Conservation (phyloP, 1,139 yeast species). For the Hyphopichia khmerensis region DNA sequence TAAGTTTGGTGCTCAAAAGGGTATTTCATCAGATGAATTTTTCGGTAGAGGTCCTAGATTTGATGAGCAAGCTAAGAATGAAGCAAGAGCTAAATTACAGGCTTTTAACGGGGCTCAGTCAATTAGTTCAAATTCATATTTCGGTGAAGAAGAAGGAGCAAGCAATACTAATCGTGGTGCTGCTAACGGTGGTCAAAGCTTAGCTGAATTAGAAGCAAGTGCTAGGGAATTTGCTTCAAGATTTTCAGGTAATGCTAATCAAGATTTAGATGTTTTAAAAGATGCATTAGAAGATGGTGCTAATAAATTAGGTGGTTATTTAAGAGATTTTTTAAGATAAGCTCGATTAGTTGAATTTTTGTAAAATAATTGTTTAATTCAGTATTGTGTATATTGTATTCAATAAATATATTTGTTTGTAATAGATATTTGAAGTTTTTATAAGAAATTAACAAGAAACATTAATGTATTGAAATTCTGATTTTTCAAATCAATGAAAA, state of each 20-base stretch:
- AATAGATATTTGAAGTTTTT: too few species aligned
- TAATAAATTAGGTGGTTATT: conserved; percentile 74
- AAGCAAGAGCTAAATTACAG: conserved; percentile 77
- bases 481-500: too few species aligned
- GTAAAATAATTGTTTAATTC: conserved; percentile 1
- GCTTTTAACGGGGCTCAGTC: conserved; percentile 83
- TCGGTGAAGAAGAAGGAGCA: conserved; percentile 74
- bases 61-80: conserved; percentile 75
- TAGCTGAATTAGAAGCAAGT: conserved; percentile 49
- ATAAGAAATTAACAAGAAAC: too few species aligned
- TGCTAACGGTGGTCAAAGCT: conserved; percentile 20
- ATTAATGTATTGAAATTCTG: too few species aligned
- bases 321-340: conserved; percentile 77
- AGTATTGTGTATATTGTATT: conserved; percentile 3
- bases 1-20: conserved; percentile 87
- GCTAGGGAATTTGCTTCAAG: conserved; percentile 70
- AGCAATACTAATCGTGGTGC: conserved; percentile 21
- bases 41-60: conserved; percentile 84
- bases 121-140: conserved; percentile 88
- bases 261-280: conserved; percentile 82
- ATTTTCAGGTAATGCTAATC: conserved; percentile 74
- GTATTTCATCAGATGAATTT: conserved; percentile 91
- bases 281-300: conserved; percentile 97
- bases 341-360: not conserved
- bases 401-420: conserved; percentile 1